Evolutionary conservation across 2,329 filamentous ascomycete genomes (phyloP).

Genomic region (Paecilomyces fulvus): DNA sequence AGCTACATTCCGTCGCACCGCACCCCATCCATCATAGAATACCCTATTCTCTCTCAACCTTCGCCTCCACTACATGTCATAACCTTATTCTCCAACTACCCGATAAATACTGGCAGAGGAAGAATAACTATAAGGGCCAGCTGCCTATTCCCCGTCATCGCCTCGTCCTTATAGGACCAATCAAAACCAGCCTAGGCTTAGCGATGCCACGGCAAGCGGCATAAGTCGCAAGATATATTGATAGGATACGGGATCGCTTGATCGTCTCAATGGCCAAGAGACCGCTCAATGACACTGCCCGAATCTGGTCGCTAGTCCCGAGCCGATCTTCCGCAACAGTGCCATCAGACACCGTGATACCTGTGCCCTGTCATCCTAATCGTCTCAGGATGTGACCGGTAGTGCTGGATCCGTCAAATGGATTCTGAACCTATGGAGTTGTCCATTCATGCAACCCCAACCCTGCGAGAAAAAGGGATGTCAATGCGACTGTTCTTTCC

Average conservation of each 20-base stretch:
- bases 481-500: not conserved
- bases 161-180: not conserved
- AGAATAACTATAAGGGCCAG: not conserved
- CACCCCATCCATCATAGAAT: not conserved
- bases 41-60: not conserved
- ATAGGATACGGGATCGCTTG: not conserved
- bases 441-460: not conserved
- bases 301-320: not conserved
- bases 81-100: not conserved
- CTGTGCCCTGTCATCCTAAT: not conserved
- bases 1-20: not conserved
- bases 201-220: not conserved
- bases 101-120: not conserved
- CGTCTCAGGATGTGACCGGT: not conserved
- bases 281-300: not conserved
- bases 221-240: not conserved
- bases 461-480: not conserved
- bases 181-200: not conserved
- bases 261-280: not conserved
- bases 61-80: not conserved
- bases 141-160: not conserved
- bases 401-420: not conserved
- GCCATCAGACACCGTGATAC: not conserved
- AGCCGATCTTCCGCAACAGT: not conserved
- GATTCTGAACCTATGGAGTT: not conserved